phyloP scores from a whole-genome alignment of 805 yeast genomes.

The Scheffersomyces amazonensis region DNA sequence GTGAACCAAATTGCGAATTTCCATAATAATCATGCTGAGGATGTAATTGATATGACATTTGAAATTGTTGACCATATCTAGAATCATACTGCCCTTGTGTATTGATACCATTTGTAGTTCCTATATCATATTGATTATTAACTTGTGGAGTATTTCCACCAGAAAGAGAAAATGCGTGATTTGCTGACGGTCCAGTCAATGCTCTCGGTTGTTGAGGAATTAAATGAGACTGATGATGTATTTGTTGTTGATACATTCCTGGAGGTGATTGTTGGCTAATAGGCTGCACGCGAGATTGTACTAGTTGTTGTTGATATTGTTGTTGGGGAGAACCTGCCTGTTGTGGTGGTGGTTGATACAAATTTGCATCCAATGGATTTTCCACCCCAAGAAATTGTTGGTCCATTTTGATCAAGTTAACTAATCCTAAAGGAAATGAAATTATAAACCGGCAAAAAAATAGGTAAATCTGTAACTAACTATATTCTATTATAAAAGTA shows the following conservation, averaged over 20 bases:
- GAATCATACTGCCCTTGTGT: constrained; percentile 1
- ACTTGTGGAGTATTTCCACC: background rate
- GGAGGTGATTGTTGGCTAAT: constrained; percentile 5
- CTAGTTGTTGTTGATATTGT: constrained; percentile 10
- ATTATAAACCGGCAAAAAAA: too few relatives aligned
- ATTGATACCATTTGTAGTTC: background rate
- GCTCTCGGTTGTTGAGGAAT: constrained; percentile 3
- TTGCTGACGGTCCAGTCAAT: background rate
- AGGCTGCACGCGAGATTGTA: constrained; percentile 1
- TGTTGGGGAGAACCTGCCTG: constrained; percentile 8
- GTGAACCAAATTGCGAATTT: background rate
- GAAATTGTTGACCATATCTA: constrained; percentile 1
- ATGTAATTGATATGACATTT: constrained; percentile 9
- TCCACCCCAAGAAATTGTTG: constrained; percentile 17
- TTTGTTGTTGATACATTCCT: constrained; percentile 5
- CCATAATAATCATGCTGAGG: constrained; percentile 2
- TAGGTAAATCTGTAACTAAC: too few relatives aligned
- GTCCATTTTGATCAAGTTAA: too few relatives aligned
- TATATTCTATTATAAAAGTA: too few relatives aligned
- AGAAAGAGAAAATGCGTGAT: background rate
- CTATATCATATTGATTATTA: background rate
- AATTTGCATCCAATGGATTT: constrained; percentile 11
- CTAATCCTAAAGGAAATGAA: too few relatives aligned
- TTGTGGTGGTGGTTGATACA: constrained; percentile 2
- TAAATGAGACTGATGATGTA: background rate